Percentiles rank a stretch among this genome's conserved stretches.
These are phyloP conservation scores for Dimocarpus longan DNA, from an alignment of 345 rosid species.

Conservation along the genomic window DNA sequence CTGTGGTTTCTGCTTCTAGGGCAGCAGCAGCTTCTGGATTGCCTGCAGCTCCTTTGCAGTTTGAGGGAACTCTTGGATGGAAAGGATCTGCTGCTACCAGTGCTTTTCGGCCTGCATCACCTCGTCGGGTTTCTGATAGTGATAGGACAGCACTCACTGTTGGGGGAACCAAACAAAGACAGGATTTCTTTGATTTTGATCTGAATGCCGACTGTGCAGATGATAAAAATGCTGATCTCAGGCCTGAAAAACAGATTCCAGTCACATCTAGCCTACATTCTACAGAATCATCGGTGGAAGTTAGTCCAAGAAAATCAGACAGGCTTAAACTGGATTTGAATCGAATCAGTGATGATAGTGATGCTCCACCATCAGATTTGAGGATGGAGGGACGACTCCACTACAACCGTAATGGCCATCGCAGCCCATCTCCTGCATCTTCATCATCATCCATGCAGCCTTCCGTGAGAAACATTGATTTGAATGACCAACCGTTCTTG, in stretches of 20 bases:
- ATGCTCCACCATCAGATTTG: constrained; percentile 47
- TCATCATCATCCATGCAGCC: constrained; percentile 78
- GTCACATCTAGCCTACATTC: constrained; percentile 52
- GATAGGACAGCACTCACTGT: constrained; percentile 31
- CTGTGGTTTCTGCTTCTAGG: constrained; percentile 67
- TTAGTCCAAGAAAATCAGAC: constrained; percentile 57
- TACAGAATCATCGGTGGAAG: constrained; percentile 68
- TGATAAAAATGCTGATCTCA: constrained; percentile 53
- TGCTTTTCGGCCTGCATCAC: constrained; percentile 70
- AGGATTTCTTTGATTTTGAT: constrained; percentile 64
- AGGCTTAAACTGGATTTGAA: constrained; percentile 81
- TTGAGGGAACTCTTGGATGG: constrained; percentile 71
- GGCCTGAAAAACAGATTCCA: constrained; percentile 49
- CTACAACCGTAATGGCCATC: constrained; percentile 56
- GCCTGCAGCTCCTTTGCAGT: constrained; percentile 63
- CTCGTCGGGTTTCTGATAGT: constrained; percentile 51
- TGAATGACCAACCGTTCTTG: constrained; percentile 77
- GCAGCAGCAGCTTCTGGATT: constrained; percentile 54
- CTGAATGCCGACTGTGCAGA: constrained; percentile 84
- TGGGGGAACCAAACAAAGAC: constrained; percentile 51
- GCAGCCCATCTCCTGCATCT: constrained; percentile 75
- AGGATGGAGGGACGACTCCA: constrained; percentile 55
- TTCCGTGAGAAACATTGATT: constrained; percentile 70
- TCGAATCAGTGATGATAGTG: constrained; percentile 65
- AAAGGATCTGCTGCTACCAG: constrained; percentile 78